Base-by-base conservation (phyloP, 345 rosid species). In the Passiflora organensis region DNA sequence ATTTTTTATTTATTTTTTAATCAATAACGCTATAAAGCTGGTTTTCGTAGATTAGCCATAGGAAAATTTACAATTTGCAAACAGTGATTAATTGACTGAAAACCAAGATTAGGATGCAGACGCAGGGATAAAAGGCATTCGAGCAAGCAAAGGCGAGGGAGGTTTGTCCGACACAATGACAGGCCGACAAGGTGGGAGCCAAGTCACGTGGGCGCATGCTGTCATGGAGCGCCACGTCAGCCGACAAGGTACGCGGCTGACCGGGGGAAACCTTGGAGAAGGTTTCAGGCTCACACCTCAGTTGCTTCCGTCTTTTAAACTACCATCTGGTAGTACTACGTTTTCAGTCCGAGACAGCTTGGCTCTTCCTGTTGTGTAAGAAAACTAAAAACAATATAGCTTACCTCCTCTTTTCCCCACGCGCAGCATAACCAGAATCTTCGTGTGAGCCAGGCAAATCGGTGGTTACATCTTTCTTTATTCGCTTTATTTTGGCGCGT, bases 231-330 rank as follows among this genome's bases (percentile, higher is more conserved):
- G 71, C 69, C 85, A 70, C 75, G 74, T 51, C 55, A 66, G 61
- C 63, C 76, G 62, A 72, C 78, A 68, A 16, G 38, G 56, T 60
- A 42, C 47, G 60, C 84, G 65, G 63, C 65, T 66, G 63, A 68
- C 76, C 68, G 60, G 69, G 58, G 65, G 36, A 32, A 16, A 53
- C 48, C 38, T 32, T 15, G 0, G 18, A 8, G 36, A 15, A 8
- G 39, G 14, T 32, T 28, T 32, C 4, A 20, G 54, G 16, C 14
- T 32, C 51, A 21, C 10, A 19, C 21, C 16, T 24, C 32, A 14
- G 15, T 8, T 39, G 13, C 12, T 51, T 1, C 37, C n/a, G 23
- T 23, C 13, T 48, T 21, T 4, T 13, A 21, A 11, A 58, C 58
- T 28, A 28, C 8, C 3, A 3, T 28, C 34, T 28, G 8, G 5